These are phyloP conservation scores for Annulohypoxylon moriforme DNA, from an alignment of 495 filamentous ascomycete species.

Conservation along the genomic window DNA sequence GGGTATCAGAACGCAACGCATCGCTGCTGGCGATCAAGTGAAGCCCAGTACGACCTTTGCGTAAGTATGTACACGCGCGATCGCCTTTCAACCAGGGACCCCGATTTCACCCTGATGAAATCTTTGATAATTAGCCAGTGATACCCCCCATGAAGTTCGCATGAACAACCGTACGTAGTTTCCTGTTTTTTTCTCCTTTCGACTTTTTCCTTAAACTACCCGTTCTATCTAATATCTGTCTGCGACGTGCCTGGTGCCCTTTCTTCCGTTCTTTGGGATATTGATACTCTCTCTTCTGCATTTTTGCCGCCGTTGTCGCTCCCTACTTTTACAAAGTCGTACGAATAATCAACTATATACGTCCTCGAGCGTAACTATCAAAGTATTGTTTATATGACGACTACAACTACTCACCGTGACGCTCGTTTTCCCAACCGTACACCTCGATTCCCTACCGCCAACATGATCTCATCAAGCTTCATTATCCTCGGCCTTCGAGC, in stretches of 20 bases:
- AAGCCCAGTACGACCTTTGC: conserved; percentile 21
- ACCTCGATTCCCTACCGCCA: conserved; percentile 33
- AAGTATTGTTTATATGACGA: conserved; percentile 38
- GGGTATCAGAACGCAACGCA: conserved; percentile 35
- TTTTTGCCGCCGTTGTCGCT: conserved; percentile 32
- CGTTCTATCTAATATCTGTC: conserved; percentile 25
- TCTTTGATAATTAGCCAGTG: conserved; percentile 39
- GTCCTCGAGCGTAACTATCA: conserved; percentile 14
- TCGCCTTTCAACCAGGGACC: conserved; percentile 23
- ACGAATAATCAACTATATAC: conserved; percentile 27
- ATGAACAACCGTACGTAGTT: conserved; percentile 28
- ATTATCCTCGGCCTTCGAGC: conserved; percentile 50
- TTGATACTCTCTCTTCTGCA: conserved; percentile 12
- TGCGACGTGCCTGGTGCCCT: conserved; percentile 41
- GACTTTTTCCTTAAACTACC: conserved; percentile 29
- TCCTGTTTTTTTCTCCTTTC: conserved; percentile 34
- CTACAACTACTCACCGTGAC: conserved; percentile 42
- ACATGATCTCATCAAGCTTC: conserved; percentile 37
- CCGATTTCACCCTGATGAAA: conserved; percentile 35
- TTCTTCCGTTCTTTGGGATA: conserved; percentile 38
- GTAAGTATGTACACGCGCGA: conserved; percentile 18
- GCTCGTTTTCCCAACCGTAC: conserved; percentile 43
- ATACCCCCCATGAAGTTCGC: conserved; percentile 29
- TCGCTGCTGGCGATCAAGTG: conserved; percentile 42
- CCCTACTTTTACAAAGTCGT: conserved; percentile 39